Evolutionary conservation across 257 asterid species (phyloP), one percentile per base, ranked within the genome.

Genomic region (Linaria vulgaris): DNA sequence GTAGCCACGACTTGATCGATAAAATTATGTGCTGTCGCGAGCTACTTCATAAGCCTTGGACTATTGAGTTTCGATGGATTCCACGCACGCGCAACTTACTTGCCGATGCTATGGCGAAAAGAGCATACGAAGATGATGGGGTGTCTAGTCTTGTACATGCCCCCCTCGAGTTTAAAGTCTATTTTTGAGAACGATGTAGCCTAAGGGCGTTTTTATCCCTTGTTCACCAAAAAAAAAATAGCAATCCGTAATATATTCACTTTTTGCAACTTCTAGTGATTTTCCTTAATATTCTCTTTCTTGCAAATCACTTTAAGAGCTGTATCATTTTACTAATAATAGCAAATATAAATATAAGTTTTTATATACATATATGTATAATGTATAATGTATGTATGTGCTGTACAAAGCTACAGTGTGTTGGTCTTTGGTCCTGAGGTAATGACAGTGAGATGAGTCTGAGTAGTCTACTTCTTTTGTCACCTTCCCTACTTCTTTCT

Each of bases 391-490:
- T 66, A 25, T 61, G 65, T 37, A 38, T 65, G 70, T 31, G 76
- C 59, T 65, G 76, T 72, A 70, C 44, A 72, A 59, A 65, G 66
- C 49, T n/a, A 59, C 69, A 47, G 67, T n/a, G n/a, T n/a, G n/a
- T 55, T 55, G 74, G 76, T 65, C 63, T 66, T 48, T 57, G 56
- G 72, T 77, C 56, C 51, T 44, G 67, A 19, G 71, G 69, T 60
- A 61, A 62, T 80, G 90, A 78, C 66, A 76, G 81, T 72, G 85
- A 80, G 69, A 80, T 30, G 76, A 80, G 84, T 69, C 82, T 69
- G 77, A 59, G 79, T 38, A 64, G 78, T 75, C 77, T 34, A 69
- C 84, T 34, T 69, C n/a, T 82, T 82, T 82, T 82, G 81, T 79
- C 85, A 69, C 62, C 73, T 70, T 66, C 81, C 66, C 74, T 59